Conservation (phyloP, 768 basidiomycete genomes). For the Terana coerulea region DNA sequence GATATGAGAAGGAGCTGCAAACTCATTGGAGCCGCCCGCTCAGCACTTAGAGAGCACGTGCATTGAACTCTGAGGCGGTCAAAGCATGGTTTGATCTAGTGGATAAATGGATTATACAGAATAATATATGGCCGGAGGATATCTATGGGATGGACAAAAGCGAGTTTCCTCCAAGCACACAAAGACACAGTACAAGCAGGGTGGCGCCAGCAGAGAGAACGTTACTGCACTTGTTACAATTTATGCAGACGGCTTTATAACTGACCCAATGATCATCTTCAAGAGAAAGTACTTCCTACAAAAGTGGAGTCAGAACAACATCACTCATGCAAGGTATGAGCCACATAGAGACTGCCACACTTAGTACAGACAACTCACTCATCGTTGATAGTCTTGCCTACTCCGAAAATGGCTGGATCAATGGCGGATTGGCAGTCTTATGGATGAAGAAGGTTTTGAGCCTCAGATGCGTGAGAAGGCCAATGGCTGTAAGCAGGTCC, state of each 20-base stretch:
- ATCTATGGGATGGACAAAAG: conserved; percentile 38
- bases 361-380: no score
- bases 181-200: conserved; percentile 29
- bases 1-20: conserved; percentile 27
- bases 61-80: conserved; percentile 28
- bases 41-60: conserved; percentile 25
- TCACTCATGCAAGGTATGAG: conserved; percentile 32
- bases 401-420: conserved; percentile 23
- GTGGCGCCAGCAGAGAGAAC: conserved; percentile 31
- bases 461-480: conserved; percentile 33
- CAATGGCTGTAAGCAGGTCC: conserved; percentile 24
- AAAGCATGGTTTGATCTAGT: conserved; percentile 30
- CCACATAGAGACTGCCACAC: no score
- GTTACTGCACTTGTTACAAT: conserved; percentile 36
- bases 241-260: conserved; percentile 34
- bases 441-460: conserved; percentile 29
- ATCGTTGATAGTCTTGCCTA: no score
- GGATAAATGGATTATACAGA: conserved; percentile 25
- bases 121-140: conserved; percentile 3
- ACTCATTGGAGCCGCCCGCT: conserved; percentile 32
- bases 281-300: conserved; percentile 32
- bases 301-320: conserved; percentile 35
- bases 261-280: conserved; percentile 34
- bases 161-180: conserved; percentile 1
- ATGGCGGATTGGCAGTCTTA: conserved; percentile 13